Percentiles rank a stretch among this genome's conserved stretches.
Evolutionary conservation across 352 stramenopile genomes (phyloP).

Genomic region (Phytophthora colocasiae): DNA sequence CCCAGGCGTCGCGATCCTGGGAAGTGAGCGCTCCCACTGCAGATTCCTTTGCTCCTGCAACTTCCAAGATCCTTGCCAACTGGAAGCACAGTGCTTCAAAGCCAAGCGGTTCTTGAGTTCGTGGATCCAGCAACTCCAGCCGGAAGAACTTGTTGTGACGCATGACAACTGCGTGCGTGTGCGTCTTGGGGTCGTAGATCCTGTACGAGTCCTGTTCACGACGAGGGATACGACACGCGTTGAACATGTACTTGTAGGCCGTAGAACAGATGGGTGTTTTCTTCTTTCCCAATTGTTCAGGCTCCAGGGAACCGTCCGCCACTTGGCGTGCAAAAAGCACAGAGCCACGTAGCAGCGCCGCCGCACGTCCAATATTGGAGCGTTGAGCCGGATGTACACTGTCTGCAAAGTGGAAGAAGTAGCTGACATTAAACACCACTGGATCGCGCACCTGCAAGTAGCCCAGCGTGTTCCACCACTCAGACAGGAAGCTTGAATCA

Average conservation of each 20-base stretch:
- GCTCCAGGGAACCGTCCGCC: constrained; percentile 80
- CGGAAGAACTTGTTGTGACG: constrained; percentile 83
- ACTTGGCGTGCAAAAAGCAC: constrained; percentile 93
- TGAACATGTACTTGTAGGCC: constrained; percentile 96
- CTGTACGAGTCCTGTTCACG: constrained; percentile 75
- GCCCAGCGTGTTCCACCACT: constrained; percentile 85
- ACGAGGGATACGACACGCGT: constrained; percentile 93
- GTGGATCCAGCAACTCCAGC: constrained; percentile 58
- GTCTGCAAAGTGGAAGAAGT: constrained; percentile 90
- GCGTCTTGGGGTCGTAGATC: constrained; percentile 89
- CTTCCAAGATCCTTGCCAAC: constrained; percentile 58
- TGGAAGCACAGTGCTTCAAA: constrained; percentile 72
- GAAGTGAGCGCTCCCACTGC: constrained; percentile 73
- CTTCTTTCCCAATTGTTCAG: constrained; percentile 90
- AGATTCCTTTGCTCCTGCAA: constrained; percentile 57
- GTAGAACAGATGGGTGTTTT: constrained; percentile 93
- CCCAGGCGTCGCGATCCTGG: constrained; percentile 79
- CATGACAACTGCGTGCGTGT: constrained; percentile 93
- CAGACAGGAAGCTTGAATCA: constrained; percentile 76
- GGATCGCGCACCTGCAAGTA: constrained; percentile 84
- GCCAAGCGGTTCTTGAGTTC: constrained; percentile 43
- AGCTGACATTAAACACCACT: constrained; percentile 91
- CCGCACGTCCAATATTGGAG: constrained; percentile 72
- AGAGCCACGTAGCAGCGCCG: constrained; percentile 85
- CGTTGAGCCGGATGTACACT: constrained; percentile 63